These are phyloP conservation scores for Camelina laxa DNA, from an alignment of 345 rosid species.

Conservation along the genomic window DNA sequence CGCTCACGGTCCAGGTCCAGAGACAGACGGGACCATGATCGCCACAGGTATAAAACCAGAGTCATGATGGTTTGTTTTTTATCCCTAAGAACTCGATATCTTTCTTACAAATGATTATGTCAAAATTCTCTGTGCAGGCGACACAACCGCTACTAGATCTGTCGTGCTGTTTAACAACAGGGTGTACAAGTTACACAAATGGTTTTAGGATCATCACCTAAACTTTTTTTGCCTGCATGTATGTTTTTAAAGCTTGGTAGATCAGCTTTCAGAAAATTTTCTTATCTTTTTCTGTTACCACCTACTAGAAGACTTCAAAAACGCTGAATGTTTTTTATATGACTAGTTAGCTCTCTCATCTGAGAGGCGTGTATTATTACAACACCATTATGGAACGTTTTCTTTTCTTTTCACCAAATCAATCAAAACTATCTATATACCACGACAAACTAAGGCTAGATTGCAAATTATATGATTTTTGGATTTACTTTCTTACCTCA, in stretches of 20 bases:
- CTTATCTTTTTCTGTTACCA: not conserved
- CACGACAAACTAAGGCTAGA: not conserved
- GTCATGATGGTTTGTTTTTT: not conserved
- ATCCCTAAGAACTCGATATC: not conserved
- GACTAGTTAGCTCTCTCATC: not conserved
- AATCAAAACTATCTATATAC: not conserved
- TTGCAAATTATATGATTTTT: not conserved
- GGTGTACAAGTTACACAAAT: conserved; percentile 7
- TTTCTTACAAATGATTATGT: conserved; percentile 6
- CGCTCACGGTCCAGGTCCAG: conserved; percentile 86
- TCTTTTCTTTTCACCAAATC: too few relatives aligned
- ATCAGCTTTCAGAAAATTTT: not conserved
- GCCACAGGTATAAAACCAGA: conserved; percentile 62
- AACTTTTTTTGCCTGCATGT: conserved; percentile 2
- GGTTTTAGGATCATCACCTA: conserved; percentile 12
- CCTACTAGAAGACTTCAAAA: not conserved
- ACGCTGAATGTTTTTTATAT: not conserved
- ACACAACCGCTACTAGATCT: conserved; percentile 31
- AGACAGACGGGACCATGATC: conserved; percentile 82
- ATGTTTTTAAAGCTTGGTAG: conserved; percentile 13
- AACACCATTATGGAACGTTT: not conserved
- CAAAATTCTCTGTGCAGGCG: conserved; percentile 28
- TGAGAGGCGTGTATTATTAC: not conserved
- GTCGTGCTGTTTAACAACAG: not conserved
- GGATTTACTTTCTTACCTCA: not conserved